These are phyloP conservation scores for Pharus latifolius DNA, from an alignment of 176 grass and related monocot species.

Conservation along the genomic window DNA sequence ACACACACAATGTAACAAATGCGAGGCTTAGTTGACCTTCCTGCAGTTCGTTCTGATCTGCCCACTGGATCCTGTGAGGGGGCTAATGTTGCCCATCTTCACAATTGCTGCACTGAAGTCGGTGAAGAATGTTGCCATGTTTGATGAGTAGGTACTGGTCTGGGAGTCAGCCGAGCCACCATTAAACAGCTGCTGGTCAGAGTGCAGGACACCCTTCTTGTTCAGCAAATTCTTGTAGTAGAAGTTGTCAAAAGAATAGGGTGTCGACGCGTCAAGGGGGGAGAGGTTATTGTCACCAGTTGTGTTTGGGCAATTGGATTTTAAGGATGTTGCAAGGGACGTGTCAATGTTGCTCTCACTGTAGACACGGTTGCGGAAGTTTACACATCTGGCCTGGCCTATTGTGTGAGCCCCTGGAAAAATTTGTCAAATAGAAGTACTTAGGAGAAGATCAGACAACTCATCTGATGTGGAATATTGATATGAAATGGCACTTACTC, in stretches of 20 bases:
- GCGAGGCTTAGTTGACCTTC: constrained; percentile 34
- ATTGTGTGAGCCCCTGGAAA: constrained; percentile 36
- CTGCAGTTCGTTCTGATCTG: constrained; percentile 51
- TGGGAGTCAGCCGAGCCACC: constrained; percentile 37
- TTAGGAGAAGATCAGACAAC: no score
- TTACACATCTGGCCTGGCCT: constrained; percentile 43
- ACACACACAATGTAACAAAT: not conserved
- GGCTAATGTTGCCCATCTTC: constrained; percentile 55
- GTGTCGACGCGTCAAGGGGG: constrained; percentile 30
- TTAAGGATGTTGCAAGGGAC: constrained; percentile 23
- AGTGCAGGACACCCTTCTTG: constrained; percentile 41
- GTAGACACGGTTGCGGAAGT: constrained; percentile 37
- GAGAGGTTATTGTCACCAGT: constrained; percentile 46
- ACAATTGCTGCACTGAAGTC: constrained; percentile 33
- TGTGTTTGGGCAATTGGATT: constrained; percentile 38
- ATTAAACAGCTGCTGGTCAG: constrained; percentile 50
- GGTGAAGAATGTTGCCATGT: constrained; percentile 8
- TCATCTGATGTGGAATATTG: no score
- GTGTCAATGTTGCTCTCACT: constrained; percentile 43
- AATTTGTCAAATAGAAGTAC: no score
- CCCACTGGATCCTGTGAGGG: constrained; percentile 40
- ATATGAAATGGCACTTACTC: no score
- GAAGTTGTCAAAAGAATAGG: constrained; percentile 22
- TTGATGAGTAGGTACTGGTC: constrained; percentile 20
- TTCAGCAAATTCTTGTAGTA: constrained; percentile 44